phyloP scores from a whole-genome alignment of 2,329 filamentous ascomycete species.

The Verruconis gallopava region DNA sequence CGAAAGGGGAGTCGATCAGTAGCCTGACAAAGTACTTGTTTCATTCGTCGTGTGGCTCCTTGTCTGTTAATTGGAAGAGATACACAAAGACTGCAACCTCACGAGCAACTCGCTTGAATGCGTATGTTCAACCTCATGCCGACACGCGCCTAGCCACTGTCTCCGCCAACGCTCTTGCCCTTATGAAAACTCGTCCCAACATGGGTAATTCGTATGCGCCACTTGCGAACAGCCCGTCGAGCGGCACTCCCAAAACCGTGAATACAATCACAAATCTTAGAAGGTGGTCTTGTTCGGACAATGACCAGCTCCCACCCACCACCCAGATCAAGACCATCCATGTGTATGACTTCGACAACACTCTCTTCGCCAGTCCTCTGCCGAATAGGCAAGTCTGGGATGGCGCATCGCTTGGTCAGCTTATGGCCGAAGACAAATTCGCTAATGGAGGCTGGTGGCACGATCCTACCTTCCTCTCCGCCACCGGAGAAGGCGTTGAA shows the following conservation, averaged over 20 bases:
- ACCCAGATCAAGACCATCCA: slow-evolving; percentile 68
- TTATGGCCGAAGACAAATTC: slow-evolving; percentile 65
- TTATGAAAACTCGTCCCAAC: no score
- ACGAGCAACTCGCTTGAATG: no score
- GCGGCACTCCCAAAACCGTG: not conserved
- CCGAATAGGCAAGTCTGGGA: slow-evolving; percentile 87
- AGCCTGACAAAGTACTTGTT: no score
- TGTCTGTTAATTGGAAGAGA: no score
- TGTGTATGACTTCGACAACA: slow-evolving; percentile 88
- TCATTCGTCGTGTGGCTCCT: no score
- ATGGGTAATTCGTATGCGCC: slow-evolving; percentile 5
- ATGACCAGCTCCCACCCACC: slow-evolving; percentile 47
- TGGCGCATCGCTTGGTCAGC: slow-evolving; percentile 58
- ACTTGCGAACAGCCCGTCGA: not conserved
- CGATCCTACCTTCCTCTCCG: slow-evolving; percentile 69
- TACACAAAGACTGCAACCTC: no score
- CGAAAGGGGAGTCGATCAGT: no score
- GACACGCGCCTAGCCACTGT: no score
- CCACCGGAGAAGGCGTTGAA: slow-evolving; percentile 72
- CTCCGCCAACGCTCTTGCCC: no score
- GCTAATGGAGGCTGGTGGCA: slow-evolving; percentile 94
- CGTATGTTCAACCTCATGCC: no score
- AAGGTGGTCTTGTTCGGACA: slow-evolving; percentile 71
- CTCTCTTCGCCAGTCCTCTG: slow-evolving; percentile 81
- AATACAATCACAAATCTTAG: slow-evolving; percentile 56